Evolutionary conservation across 768 basidiomycete species (phyloP), one percentile per base, ranked within the genome.

Genomic region (Mycena filopes): DNA sequence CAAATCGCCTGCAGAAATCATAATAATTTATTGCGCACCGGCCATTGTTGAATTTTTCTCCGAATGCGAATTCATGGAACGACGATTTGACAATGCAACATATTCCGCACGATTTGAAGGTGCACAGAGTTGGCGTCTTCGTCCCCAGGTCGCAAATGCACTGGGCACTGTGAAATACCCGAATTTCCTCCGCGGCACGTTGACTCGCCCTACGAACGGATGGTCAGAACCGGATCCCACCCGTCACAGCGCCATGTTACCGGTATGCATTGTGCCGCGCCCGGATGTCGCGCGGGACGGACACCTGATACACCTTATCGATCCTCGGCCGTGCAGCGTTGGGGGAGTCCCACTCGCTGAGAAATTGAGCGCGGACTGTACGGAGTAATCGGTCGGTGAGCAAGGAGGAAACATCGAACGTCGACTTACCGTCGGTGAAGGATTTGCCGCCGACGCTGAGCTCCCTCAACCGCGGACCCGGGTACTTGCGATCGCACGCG

Each of bases 141-240:
- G 81, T 80, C 10, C 89, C 89, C 65, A 91, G 76, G 72, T 91
- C 87, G 77, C 89, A 91, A 43, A 91, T 87, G 70, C 88, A 89
- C 64, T 89, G 88, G 3, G 87, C 80, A 60, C 86, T 83, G 64
- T 90, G 86, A 70, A 88, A 90, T 41, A 85, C 87, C 68, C 85
- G 82, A 55, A 89, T 79, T 69, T 87, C 80, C 66, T 81, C 80
- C 65, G 80, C 78, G 47, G 72, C 75, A 55, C 68, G 74, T 65
- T 74, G 80, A 63, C 73, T 76, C 64, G 79, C 75, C 65, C 79
- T 82, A 73, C 28, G 70, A 36, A 74, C 29, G 13, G 36, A 54
- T 21, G 29, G 55, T 67, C 46, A 69, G 31, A 50, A 43, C 51
- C n/a, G n/a, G n/a, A n/a, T 46, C 29, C 43, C 38, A 45, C 16